Base-by-base conservation (phyloP, 2,329 filamentous ascomycete genomes). In the Aspergillus sojae region DNA sequence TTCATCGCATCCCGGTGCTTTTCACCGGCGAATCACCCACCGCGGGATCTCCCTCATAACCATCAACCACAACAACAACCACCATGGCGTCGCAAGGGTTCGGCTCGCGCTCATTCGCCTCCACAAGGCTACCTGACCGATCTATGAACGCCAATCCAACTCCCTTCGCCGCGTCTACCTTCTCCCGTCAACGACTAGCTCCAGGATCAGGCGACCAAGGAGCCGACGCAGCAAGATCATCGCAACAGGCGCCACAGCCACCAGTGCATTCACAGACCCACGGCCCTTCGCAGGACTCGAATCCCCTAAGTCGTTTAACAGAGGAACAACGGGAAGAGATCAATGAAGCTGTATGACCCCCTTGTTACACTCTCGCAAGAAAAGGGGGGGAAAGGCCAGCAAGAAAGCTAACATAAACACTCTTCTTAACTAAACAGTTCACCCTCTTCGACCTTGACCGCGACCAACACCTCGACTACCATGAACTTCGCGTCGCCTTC, bases 401-500 rank as follows among this genome's bases (percentile, higher is more conserved):
- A 32, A 61, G 26, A 53, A 56, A 45, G 46, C 52, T 30, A 59
- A 52, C 34, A 58, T n/a, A 55, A n/a, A 28, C 48, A n/a, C 39
- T 2, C 19, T n/a, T 41, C 39, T 41, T n/a, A 4, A 48, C 21
- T 41, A 55, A 56, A 21, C 21, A 96, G 91, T 98, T 98, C 80
- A 89, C 90, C 66, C 89, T 98, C 68, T 98, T 99, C 84, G 95
- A 98, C 78, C 91, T 97, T 74, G 94, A 98, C 84, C 94, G 96
- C 78, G 94, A 98, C 81, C 87, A 89, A 54, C 89, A 91, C 79
- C 92, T 99, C 75, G 94, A 98, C 82, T 98, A 97, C 83, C 95
- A 98, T 82, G 95, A 99, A 81, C 92, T 98, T 77, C 94, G 95
- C 79, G 95, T 98, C 81, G 93, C 94, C 65, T 89, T 98, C 72